Evolutionary conservation across 2,329 filamentous ascomycete genomes (phyloP), one percentile per base, ranked within the genome.

Genomic region (Capronia americana): DNA sequence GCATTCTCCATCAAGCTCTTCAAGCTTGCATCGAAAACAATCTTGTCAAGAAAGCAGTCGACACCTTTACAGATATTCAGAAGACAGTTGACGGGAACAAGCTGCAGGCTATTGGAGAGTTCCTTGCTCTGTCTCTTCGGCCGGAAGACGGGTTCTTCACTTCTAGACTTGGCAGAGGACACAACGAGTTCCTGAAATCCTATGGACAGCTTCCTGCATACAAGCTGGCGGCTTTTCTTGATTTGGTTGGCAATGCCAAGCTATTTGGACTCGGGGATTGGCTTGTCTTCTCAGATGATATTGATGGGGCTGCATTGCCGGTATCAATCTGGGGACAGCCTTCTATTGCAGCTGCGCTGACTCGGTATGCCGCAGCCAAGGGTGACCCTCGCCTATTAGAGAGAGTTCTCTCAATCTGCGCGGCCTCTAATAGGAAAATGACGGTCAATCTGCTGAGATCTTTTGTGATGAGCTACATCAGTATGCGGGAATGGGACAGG

Each of bases 231-330:
- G 77, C 79, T 24, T 74, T 88, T 26, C 76, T 88, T 24, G 83
- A 86, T 65, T 70, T 87, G 30, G 77, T 80, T 24, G 84, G 81
- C 0, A 77, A 81, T 23, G 77, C 80, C 14, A 78, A 79, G 58
- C 74, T 79, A 7, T 83, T 80, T 65, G 79, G 81, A 17, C 77
- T 88, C 61, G 85, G 83, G 3, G 78, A 81, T 34, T 86, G 83
- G 81, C 75, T 88, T 12, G 75, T 88, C 1, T 80, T 82, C 62
- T 82, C 81, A 0, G 71, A 80, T 10, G 85, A 86, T 68, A 69
- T 85, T 14, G 85, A 87, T 69, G 85, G 84, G 0, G 84, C 85
- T n/a, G 67, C 84, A 2, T 85, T 88, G 26, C 75, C 80, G 24
- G 70, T 73, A 12, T 72, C 73, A 23, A 69, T 80, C 28, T 87